These are phyloP conservation scores for Leptographium wingfieldii DNA, from an alignment of 2,329 filamentous ascomycete species.

Conservation along the genomic window DNA sequence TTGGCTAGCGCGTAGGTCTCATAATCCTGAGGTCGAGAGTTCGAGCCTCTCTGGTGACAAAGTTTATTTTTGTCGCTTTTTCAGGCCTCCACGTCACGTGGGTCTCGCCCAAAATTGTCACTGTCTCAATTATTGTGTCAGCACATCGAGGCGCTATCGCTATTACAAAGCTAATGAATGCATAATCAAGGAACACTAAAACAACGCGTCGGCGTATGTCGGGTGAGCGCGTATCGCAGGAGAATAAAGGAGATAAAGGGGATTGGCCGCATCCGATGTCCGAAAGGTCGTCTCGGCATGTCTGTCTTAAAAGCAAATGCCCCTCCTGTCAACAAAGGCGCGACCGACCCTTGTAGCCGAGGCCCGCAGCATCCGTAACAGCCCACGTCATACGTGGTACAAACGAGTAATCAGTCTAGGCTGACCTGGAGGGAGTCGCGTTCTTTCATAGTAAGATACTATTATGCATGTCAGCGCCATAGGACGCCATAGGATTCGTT, in stretches of 20 bases:
- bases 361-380: no score
- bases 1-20: slow-evolving; percentile 3
- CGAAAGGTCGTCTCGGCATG: background rate
- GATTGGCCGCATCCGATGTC: no score
- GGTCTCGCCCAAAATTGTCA: background rate
- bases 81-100: background rate
- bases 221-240: background rate
- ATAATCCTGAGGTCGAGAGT: slow-evolving; percentile 3
- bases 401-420: no score
- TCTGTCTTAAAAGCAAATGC: background rate
- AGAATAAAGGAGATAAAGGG: background rate
- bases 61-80: background rate
- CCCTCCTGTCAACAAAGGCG: background rate
- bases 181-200: no score
- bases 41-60: slow-evolving; percentile 3
- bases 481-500: no score
- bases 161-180: no score
- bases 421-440: no score
- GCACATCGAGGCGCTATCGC: no score
- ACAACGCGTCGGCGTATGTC: background rate
- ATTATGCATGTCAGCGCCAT: no score
- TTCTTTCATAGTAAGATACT: no score
- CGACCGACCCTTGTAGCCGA: background rate
- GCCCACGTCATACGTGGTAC: no score
- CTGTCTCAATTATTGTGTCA: background rate